Base-by-base conservation (phyloP, 345 rosid genomes). In the Raphanus sativus region DNA sequence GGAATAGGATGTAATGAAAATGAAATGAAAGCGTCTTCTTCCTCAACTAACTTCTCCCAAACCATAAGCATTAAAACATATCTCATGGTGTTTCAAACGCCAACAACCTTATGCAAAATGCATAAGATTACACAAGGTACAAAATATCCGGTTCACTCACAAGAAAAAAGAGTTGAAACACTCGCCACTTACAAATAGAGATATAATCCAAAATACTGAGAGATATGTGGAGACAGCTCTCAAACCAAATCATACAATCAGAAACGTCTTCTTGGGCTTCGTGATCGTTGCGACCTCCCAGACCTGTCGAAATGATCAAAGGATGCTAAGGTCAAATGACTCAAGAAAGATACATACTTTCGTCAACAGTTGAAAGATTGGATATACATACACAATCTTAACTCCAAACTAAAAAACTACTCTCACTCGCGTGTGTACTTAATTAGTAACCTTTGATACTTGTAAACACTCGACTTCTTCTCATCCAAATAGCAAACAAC, bases 181-280 rank as follows among this genome's bases (percentile, higher is more conserved):
- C 78, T 67, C 74, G 4, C 33, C 4, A 24, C 82, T 28, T 73
- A 67, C 70, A 79, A 61, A 67, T 50, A 67, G 48, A 73, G 64
- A 67, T 48, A 61, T 40, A 66, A 78, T 73, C 77, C 69, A 34
- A 50, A 28, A 73, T 36, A 52, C 52, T 34, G 65, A 67, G 25
- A 52, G 74, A 62, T 28, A 66, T 24, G 7, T 40, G 21, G 40
- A 71, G 13, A 77, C 56, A 65, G 59, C 69, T 72, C 77, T 78
- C 63, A 4, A 67, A 50, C 74, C 56, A 50, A 64, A 65, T 56
- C 66, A 72, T 79, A 73, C 69, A 68, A 79, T 86, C 81, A 89
- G 80, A 83, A 91, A 70, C 94, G 83, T 78, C 94, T 88, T 83
- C 90, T 76, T n/a, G 92, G 94, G 80, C 97, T 91, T 79, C 94